Base-by-base conservation (phyloP, 164 flowering plant species). In the Vitis cinerea region DNA sequence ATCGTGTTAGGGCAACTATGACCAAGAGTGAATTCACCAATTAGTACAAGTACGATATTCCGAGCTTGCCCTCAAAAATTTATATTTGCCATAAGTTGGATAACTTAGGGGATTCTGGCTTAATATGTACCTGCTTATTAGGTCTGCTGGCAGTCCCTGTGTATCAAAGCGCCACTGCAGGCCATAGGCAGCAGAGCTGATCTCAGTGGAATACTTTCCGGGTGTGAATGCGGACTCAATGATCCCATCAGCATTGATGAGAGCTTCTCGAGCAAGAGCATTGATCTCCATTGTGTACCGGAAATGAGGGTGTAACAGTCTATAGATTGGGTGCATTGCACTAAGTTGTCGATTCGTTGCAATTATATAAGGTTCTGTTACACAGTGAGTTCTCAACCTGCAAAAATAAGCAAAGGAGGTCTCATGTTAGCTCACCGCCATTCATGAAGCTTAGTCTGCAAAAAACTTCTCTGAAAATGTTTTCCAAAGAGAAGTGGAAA, bases 281-380 rank as follows among this genome's bases (percentile, higher is more conserved):
- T 90, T 93, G 75, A 91, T 89, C 75, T 88, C 86, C 93, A 93
- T 87, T 0, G 98, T 93, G 80, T 89, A 88, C 17, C 97, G 80
- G 15, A 91, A 77, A 72, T 93, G 88, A 48, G 98, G 98, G 51
- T 72, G 75, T 27, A 93, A 65, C 23, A 91, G 68, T 74, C 84
- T 88, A 63, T 87, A 71, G 17, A 90, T 84, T 6, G 98, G 98
- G 62, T 92, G 98, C 87, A 90, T 74, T 31, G 75, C 81, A 29
- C 97, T 90, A 1, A 92, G 78, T 59, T 88, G 97, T 60, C 98
- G 70, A 64, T 89, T 81, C 1, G 88, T 62, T 10, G 94, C 92
- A 9, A 92, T 89, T 47, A 92, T 78, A 67, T 83, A 92, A 8
- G 96, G 91, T 71, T 92, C 98, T 10, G 71, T 71, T 47, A 75